These are phyloP conservation scores for Tolypocladium amazonense DNA, from an alignment of 2,329 filamentous ascomycete genomes.

Conservation along the genomic window DNA sequence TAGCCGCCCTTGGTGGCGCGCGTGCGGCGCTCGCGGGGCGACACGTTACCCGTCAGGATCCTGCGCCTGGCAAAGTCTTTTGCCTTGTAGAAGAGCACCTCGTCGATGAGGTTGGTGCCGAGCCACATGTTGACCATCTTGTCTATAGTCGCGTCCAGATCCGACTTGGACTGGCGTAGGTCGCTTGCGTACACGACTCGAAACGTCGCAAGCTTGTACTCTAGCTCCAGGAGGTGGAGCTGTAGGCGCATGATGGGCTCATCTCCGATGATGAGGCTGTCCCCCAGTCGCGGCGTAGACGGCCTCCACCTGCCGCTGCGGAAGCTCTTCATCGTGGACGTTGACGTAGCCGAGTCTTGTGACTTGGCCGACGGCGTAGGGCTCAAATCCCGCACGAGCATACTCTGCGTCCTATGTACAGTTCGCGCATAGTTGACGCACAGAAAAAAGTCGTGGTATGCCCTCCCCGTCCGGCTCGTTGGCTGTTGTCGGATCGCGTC, in stretches of 20 bases:
- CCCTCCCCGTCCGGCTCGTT: constrained; percentile 8
- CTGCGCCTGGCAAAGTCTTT: constrained; percentile 15
- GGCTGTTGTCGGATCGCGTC: constrained; percentile 13
- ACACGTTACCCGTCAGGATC: constrained; percentile 3
- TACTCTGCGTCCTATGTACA: constrained; percentile 6
- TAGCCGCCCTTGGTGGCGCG: constrained; percentile 9
- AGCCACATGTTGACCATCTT: constrained; percentile 17
- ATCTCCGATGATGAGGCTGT: constrained; percentile 9
- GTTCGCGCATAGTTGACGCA: constrained; percentile 18
- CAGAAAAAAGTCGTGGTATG: constrained; percentile 17
- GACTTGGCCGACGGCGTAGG: constrained; percentile 11
- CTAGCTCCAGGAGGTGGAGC: constrained; percentile 17
- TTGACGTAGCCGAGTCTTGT: constrained; percentile 7
- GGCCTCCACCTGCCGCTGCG: constrained; percentile 8
- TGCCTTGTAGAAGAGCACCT: constrained; percentile 16
- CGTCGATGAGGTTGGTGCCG: constrained; percentile 15
- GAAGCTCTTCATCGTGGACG: constrained; percentile 6
- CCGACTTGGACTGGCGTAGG: constrained; percentile 8
- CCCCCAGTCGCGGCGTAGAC: constrained; percentile 11
- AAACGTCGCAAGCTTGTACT: constrained; percentile 17
- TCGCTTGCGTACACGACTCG: constrained; percentile 18
- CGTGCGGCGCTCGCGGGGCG: constrained; percentile 11
- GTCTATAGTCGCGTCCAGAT: constrained; percentile 12
- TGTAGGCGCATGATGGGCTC: constrained; percentile 15
- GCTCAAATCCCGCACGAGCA: constrained; percentile 8